phyloP scores from a whole-genome alignment of 192 early-diverging fungal species.

The Linnemannia exigua region DNA sequence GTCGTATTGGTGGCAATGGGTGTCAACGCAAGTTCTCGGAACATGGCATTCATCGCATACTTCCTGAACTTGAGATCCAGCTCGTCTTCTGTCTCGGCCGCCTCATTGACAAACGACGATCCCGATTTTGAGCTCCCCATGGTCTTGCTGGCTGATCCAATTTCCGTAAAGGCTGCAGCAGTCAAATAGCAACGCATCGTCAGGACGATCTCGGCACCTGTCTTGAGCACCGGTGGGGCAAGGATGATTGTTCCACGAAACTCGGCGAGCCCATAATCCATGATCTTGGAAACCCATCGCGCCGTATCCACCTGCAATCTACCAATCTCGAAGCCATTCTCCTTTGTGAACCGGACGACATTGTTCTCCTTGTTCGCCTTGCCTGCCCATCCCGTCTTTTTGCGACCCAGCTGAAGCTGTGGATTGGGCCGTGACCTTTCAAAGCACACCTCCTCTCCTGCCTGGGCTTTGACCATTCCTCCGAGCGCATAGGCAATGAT shows the following conservation, averaged over 20 bases:
- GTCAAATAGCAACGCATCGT: constrained; percentile 56
- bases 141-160: constrained; percentile 7
- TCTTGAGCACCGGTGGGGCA: constrained; percentile 33
- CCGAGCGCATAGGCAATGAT: constrained; percentile 61
- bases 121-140: neutral
- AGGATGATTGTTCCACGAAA: constrained; percentile 64
- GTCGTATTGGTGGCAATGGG: constrained; percentile 42
- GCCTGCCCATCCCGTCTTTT: constrained; percentile 44
- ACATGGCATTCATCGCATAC: constrained; percentile 44
- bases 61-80: constrained; percentile 48
- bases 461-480: constrained; percentile 51
- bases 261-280: constrained; percentile 60
- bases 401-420: constrained; percentile 27
- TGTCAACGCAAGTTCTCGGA: constrained; percentile 29
- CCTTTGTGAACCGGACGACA: constrained; percentile 63
- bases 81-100: constrained; percentile 40
- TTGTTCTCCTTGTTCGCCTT: constrained; percentile 51
- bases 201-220: constrained; percentile 63
- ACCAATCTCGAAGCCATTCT: constrained; percentile 60
- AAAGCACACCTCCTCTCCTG: constrained; percentile 56
- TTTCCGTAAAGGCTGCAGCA: constrained; percentile 30
- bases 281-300: constrained; percentile 60
- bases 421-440: constrained; percentile 43
- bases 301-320: constrained; percentile 57
- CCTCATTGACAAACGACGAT: constrained; percentile 29